Percentiles rank a stretch among this genome's conserved stretches.
Conservation (phyloP, 2,329 filamentous ascomycete genomes). For the Fusarium heterosporum region DNA sequence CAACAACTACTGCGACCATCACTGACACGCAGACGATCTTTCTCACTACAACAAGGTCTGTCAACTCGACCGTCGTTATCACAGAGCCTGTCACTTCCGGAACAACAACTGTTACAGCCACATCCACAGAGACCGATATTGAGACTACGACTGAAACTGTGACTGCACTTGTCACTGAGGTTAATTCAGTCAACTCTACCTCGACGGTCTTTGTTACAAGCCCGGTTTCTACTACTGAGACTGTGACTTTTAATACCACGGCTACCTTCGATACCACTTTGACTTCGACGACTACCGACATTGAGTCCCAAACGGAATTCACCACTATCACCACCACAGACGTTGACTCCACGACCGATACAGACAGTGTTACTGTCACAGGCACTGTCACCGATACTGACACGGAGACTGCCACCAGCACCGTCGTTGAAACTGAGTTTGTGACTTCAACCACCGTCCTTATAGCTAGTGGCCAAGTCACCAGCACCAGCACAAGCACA, state of each 20-base stretch:
- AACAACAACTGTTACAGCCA: background rate
- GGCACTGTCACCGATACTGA: background rate
- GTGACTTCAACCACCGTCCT: background rate
- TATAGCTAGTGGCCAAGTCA: background rate
- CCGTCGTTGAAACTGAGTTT: background rate
- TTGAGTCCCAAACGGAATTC: background rate
- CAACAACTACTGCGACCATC: background rate
- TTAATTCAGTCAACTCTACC: background rate
- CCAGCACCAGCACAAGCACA: background rate
- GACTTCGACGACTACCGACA: background rate
- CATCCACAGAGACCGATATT: background rate
- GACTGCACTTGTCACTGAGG: background rate
- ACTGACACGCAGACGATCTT: background rate
- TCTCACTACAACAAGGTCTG: background rate
- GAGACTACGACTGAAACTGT: background rate
- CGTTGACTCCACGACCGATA: background rate
- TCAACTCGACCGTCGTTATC: background rate
- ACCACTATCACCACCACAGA: background rate
- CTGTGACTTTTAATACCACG: background rate
- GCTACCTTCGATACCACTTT: background rate
- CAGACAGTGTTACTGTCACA: background rate
- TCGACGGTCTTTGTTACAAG: background rate
- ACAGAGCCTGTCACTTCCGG: background rate
- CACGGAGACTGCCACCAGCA: background rate
- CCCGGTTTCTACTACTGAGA: background rate